Evolutionary conservation across 2,329 filamentous ascomycete species (phyloP).

Genomic region (Curvularia lunata): DNA sequence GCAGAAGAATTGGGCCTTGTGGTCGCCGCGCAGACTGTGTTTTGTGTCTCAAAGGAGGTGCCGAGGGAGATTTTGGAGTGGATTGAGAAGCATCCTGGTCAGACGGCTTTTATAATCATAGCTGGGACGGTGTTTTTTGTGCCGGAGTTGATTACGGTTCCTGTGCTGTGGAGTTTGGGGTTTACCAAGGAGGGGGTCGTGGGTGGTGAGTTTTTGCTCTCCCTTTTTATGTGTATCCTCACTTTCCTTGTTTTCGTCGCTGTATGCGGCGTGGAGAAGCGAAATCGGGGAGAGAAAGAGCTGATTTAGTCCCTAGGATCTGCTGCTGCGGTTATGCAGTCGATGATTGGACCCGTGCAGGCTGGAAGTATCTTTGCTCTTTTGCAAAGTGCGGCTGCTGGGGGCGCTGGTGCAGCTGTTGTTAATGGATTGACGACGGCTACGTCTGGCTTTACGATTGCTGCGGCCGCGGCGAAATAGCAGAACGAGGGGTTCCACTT

Average conservation of each 20-base stretch:
- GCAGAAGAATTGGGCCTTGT: not conserved
- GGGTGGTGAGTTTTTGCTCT: slow-evolving; percentile 24
- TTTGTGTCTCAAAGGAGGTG: slow-evolving; percentile 4
- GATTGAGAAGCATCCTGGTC: slow-evolving; percentile 18
- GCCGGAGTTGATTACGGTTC: slow-evolving; percentile 12
- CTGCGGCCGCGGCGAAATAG: not conserved
- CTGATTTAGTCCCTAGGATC: slow-evolving; percentile 14
- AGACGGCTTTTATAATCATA: slow-evolving; percentile 12
- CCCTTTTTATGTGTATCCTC: no score
- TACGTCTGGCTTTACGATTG: not conserved
- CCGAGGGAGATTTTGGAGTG: slow-evolving; percentile 13
- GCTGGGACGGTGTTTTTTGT: slow-evolving; percentile 11
- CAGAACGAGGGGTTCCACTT: no score
- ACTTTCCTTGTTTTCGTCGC: no score
- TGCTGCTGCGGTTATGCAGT: slow-evolving; percentile 21
- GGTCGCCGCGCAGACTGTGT: slow-evolving; percentile 7
- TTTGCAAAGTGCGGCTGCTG: slow-evolving; percentile 30
- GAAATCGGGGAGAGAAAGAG: no score
- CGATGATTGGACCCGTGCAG: slow-evolving; percentile 22
- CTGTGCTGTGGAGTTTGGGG: slow-evolving; percentile 12
- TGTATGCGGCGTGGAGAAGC: no score
- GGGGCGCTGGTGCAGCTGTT: slow-evolving; percentile 17
- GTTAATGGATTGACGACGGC: slow-evolving; percentile 12
- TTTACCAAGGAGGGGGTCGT: slow-evolving; percentile 22
- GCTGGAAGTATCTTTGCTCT: slow-evolving; percentile 24